phyloP scores from a whole-genome alignment of 495 filamentous ascomycete species.

The Penicillium paxilli region DNA sequence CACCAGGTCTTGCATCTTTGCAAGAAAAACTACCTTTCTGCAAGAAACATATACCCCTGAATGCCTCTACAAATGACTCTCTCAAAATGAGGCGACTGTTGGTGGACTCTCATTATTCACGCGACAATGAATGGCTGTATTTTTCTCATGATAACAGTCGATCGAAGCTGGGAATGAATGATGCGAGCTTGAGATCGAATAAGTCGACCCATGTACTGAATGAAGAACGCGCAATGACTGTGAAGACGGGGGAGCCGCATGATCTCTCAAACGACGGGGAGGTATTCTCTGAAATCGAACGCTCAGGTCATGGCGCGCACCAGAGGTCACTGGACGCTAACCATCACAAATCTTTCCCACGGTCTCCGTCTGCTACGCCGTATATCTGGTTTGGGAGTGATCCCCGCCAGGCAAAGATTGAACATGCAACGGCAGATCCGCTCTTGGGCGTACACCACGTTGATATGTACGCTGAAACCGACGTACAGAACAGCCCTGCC shows the following conservation, averaged over 20 bases:
- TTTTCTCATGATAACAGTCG: not conserved
- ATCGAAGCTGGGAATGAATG: not conserved
- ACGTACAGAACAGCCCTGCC: too few species aligned
- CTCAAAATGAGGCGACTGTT: not conserved
- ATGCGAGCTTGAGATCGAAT: not conserved
- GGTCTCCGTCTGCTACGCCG: conserved; percentile 7
- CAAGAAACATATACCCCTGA: conserved; percentile 18
- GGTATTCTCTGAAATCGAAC: not conserved
- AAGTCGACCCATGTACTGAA: not conserved
- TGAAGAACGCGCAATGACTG: not conserved
- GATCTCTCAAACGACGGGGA: not conserved
- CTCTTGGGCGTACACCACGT: conserved; percentile 18
- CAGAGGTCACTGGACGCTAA: not conserved
- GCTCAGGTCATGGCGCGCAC: not conserved
- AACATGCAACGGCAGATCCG: conserved; percentile 9
- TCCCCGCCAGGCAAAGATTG: not conserved
- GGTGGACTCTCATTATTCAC: not conserved
- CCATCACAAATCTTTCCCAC: not conserved
- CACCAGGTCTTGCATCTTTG: conserved; percentile 60
- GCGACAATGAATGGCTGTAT: not conserved
- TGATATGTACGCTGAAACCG: conserved; percentile 6
- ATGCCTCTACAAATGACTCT: not conserved
- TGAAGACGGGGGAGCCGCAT: not conserved
- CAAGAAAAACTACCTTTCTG: conserved; percentile 62
- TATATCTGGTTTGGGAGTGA: conserved; percentile 19